Conservation (phyloP, 768 basidiomycete species). For the Rhodotorula toruloides region DNA sequence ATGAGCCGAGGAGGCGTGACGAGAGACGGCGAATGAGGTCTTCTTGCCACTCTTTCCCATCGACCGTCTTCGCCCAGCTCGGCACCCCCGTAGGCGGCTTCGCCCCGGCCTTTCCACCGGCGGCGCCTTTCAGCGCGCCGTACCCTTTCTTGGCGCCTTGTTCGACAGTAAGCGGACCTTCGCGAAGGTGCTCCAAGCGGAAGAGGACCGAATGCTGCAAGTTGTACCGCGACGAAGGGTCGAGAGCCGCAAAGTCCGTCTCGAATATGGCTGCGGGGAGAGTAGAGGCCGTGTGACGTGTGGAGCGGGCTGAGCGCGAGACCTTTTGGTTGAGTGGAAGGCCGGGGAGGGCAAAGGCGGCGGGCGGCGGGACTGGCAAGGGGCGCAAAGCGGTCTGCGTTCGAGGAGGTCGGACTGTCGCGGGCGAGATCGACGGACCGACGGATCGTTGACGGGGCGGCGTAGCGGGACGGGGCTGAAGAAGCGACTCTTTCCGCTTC, state of each 20-base stretch:
- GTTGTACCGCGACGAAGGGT: neutral
- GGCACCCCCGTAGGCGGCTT: neutral
- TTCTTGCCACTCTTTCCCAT: neutral
- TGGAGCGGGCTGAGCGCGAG: neutral
- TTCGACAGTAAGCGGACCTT: neutral
- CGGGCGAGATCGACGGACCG: too few relatives aligned
- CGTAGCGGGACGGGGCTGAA: too few relatives aligned
- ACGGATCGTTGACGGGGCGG: too few relatives aligned
- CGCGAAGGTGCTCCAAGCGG: constrained; percentile 1
- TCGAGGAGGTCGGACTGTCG: too few relatives aligned
- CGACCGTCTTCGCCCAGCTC: constrained; percentile 9
- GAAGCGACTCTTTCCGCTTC: neutral
- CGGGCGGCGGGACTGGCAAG: neutral
- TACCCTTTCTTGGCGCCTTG: constrained; percentile 1
- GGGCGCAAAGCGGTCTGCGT: too few relatives aligned
- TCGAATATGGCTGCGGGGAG: neutral
- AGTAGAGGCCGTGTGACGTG: neutral
- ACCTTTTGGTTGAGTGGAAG: neutral
- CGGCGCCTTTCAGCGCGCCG: neutral
- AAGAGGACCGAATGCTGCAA: neutral
- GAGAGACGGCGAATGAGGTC: neutral
- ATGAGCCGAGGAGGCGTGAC: neutral
- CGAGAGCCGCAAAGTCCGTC: neutral
- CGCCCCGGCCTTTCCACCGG: neutral
- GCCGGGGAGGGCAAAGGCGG: too few relatives aligned